phyloP scores from a whole-genome alignment of 2,329 filamentous ascomycete genomes.

The Fusarium kyushuense region DNA sequence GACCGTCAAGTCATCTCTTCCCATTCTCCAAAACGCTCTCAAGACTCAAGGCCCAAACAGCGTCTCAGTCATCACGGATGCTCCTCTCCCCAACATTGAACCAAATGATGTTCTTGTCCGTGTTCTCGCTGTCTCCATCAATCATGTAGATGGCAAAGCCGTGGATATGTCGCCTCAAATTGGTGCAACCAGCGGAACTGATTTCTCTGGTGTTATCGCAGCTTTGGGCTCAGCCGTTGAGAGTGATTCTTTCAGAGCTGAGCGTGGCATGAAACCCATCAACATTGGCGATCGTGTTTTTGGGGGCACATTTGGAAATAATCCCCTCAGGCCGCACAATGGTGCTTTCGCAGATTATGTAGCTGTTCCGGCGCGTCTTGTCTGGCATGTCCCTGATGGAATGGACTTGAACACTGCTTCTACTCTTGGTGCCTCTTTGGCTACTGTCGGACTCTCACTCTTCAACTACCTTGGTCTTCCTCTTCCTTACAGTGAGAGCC shows the following conservation, averaged over 20 bases:
- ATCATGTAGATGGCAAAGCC: not conserved
- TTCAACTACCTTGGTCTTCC: conserved; percentile 1
- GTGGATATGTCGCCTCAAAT: conserved; percentile 1
- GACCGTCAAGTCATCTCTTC: not conserved
- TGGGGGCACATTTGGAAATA: not conserved
- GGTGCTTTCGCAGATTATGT: conserved; percentile 5
- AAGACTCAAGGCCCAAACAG: not conserved
- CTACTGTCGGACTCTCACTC: not conserved
- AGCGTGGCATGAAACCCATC: not conserved
- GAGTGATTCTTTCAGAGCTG: not conserved
- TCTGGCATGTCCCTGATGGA: not conserved
- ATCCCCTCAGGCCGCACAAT: not conserved
- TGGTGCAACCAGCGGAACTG: not conserved
- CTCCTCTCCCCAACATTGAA: conserved; percentile 1
- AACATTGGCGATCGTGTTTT: conserved; percentile 1
- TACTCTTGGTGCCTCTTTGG: not conserved
- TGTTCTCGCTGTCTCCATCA: not conserved
- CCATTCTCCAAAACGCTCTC: not conserved
- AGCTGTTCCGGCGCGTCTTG: not conserved
- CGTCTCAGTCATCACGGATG: not conserved
- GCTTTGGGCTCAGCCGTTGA: not conserved
- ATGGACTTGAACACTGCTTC: not conserved
- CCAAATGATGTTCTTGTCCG: not conserved
- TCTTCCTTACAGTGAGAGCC: not conserved
- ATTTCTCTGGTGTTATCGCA: not conserved